Evolutionary conservation across 352 stramenopile species (phyloP), one percentile per base, ranked within the genome.

Genomic region (Globisporangium emineosum): DNA sequence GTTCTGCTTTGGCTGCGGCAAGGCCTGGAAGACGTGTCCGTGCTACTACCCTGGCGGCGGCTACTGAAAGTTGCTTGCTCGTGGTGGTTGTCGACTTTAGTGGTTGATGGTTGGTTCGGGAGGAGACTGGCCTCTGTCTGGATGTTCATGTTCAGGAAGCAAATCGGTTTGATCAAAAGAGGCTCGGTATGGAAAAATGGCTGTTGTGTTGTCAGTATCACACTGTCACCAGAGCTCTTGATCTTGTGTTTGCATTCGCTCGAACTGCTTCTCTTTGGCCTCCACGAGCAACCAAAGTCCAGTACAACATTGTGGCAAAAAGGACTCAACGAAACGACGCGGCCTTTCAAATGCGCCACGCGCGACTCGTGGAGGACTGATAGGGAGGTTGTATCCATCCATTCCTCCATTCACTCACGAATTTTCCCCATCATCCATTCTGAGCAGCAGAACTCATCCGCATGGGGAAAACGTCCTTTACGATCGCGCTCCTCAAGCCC

Each of bases 1-100:
- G 27, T 93, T 93, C 50, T 93, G 85, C 67, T 90, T 70, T 21
- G 15, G 57, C 13, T 93, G 85, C 51, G 71, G 49, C 50, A 62
- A 10, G 35, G 58, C 10, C 62, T 84, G 40, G 72, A 76, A 23
- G 47, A 63, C 43, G 6, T 63, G 62, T 57, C 19, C n/a, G 29
- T 66, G 61, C 51, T 19, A 55, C 35, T 43, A 53, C 30, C 30
- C 52, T 2, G 52, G 52, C 4, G 27, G 51, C 0, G 51, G 17
- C 30, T 58, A 58, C 30, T 58, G 12, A 57, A 19, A 5, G 13
- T 15, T 49, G 42, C 1, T 3, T 27, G 17, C 1, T 42, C 3
- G 21, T 56, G 7, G 15, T 23, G 25, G 15, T 30, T 23, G 49
- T 23, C 35, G 25, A 23, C 17, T 12, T 7, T n/a, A 54, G 9